phyloP scores from a whole-genome alignment of 257 asterid species.

The Solanum pimpinellifolium region DNA sequence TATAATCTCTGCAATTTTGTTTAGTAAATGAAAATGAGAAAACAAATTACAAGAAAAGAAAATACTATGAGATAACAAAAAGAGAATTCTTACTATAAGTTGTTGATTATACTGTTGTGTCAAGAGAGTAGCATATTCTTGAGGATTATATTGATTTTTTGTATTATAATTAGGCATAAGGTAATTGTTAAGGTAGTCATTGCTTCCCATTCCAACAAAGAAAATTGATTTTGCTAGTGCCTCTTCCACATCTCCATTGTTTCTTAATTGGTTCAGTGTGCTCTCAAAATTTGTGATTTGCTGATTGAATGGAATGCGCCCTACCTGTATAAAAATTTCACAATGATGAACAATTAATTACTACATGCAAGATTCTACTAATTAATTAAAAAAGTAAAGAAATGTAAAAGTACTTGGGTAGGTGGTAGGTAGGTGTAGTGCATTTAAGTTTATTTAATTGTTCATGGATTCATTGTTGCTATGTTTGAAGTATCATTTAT shows the following conservation, averaged over 20 bases:
- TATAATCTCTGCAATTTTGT: slow-evolving; percentile 44
- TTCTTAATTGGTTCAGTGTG: slow-evolving; percentile 53
- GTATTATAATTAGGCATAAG: slow-evolving; percentile 80
- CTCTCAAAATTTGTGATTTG: slow-evolving; percentile 75
- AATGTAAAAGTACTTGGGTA: background rate
- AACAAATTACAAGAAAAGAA: background rate
- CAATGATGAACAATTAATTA: background rate
- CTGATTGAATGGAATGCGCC: slow-evolving; percentile 84
- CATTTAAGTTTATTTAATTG: background rate
- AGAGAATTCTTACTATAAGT: slow-evolving; percentile 33
- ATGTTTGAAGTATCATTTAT: background rate
- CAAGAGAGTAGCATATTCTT: slow-evolving; percentile 64
- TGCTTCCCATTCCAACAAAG: slow-evolving; percentile 97
- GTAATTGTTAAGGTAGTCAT: slow-evolving; percentile 89
- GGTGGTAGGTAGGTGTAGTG: background rate
- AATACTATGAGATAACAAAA: background rate
- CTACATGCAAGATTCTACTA: background rate
- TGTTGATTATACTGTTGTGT: slow-evolving; percentile 55
- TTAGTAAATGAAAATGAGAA: background rate
- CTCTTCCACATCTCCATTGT: slow-evolving; percentile 40
- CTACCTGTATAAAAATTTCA: slow-evolving; percentile 28
- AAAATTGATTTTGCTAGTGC: slow-evolving; percentile 47
- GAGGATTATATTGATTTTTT: slow-evolving; percentile 46
- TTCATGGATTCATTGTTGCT: background rate
- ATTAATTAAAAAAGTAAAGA: background rate